A percentile compares a stretch with the other conserved stretches of the same genome.
These are phyloP conservation scores for Podospora anserina DNA, from an alignment of 495 filamentous ascomycete species.

Conservation along the genomic window DNA sequence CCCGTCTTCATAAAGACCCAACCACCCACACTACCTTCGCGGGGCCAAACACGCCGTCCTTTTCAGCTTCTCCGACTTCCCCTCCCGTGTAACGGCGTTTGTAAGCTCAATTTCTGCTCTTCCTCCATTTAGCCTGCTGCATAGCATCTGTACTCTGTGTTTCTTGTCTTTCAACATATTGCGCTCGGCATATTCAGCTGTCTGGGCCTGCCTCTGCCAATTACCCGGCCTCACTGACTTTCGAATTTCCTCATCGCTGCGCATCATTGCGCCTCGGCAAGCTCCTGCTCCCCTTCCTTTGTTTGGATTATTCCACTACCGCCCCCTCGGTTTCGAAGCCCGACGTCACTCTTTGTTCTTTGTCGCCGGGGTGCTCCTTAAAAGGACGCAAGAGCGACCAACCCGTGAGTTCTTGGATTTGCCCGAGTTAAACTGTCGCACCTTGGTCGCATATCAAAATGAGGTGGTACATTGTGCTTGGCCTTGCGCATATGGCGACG, in stretches of 20 bases:
- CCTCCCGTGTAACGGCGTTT: not conserved
- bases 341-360: slow-evolving; percentile 3
- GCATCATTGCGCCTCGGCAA: not conserved
- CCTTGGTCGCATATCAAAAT: slow-evolving; percentile 14
- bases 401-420: not conserved
- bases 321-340: not conserved
- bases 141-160: not conserved
- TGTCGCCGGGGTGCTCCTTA: not conserved
- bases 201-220: slow-evolving; percentile 1
- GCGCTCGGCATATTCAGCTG: not conserved
- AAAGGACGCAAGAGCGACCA: not conserved
- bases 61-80: not conserved
- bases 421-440: no score
- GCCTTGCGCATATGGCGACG: slow-evolving; percentile 19
- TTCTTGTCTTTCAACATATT: not conserved
- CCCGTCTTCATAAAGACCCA: not conserved
- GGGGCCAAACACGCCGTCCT: not conserved
- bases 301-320: not conserved
- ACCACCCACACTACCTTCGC: not conserved
- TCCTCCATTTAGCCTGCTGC: not conserved
- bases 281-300: not conserved
- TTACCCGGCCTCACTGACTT: not conserved
- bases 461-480: slow-evolving; percentile 24
- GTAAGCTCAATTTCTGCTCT: not conserved
- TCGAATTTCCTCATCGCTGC: not conserved